Percentiles rank a stretch among this genome's conserved stretches.
Evolutionary conservation across 2,329 filamentous ascomycete species (phyloP).

Genomic region (Colletotrichum euphorbiae): DNA sequence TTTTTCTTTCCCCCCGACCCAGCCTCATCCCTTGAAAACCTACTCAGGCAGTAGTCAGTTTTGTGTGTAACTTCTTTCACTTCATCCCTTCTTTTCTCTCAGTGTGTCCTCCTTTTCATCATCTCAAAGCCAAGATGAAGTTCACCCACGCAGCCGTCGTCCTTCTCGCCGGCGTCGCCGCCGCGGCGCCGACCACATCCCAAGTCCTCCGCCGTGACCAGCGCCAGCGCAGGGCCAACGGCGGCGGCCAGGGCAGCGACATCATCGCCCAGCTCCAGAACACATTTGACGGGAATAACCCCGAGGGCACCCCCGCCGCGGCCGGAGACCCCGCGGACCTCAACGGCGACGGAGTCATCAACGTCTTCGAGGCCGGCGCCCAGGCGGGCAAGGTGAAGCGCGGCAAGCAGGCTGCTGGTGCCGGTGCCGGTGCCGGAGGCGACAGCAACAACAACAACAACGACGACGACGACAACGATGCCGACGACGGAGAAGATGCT

Average conservation of each 20-base stretch:
- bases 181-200: constrained; percentile 18
- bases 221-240: constrained; percentile 27
- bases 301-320: constrained; percentile 12
- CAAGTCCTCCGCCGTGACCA: background rate
- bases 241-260: constrained; percentile 7
- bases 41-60: constrained; percentile 36
- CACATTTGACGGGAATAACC: constrained; percentile 19
- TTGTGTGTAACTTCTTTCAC: background rate
- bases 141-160: constrained; percentile 27
- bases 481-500: background rate
- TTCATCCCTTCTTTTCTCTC: background rate
- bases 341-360: constrained; percentile 29
- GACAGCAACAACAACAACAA: background rate
- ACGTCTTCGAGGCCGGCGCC: constrained; percentile 37
- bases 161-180: constrained; percentile 28
- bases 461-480: background rate
- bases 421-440: background rate
- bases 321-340: constrained; percentile 8
- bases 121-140: constrained; percentile 13
- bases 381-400: constrained; percentile 3
- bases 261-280: constrained; percentile 24
- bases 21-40: constrained; percentile 22
- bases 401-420: background rate
- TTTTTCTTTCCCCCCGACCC: constrained; percentile 16
- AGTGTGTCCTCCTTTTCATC: background rate